These are phyloP conservation scores for Scleromitrula shiraiana DNA, from an alignment of 2,329 filamentous ascomycete species.

Conservation along the genomic window DNA sequence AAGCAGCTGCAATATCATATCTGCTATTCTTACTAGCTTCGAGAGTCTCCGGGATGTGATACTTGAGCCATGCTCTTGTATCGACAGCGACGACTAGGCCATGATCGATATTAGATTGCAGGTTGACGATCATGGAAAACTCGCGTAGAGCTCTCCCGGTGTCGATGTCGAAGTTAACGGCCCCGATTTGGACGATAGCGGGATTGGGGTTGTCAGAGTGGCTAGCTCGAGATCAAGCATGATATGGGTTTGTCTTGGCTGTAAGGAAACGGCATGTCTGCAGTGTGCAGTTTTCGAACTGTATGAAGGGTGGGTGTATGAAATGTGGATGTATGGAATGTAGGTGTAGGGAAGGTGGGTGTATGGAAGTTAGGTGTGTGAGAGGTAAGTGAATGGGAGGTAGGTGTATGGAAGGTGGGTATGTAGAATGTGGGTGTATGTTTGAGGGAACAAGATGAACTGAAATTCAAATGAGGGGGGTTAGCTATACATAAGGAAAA, in stretches of 20 bases:
- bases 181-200: constrained; percentile 1
- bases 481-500: too few species aligned
- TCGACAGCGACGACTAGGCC: neutral
- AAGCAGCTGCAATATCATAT: neutral
- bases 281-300: too few species aligned
- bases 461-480: too few species aligned
- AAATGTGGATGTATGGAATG: too few species aligned
- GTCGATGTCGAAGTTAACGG: constrained; percentile 2
- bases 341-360: too few species aligned
- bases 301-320: neutral
- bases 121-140: neutral
- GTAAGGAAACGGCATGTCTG: neutral
- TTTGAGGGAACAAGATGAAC: too few species aligned
- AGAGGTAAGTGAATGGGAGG: too few species aligned
- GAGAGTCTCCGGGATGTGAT: neutral
- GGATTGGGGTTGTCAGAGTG: neutral
- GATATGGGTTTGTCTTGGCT: neutral
- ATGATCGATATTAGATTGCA: neutral
- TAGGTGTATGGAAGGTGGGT: too few species aligned
- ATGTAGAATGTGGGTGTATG: too few species aligned
- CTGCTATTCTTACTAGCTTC: neutral
- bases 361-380: too few species aligned
- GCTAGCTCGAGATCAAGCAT: constrained; percentile 5
- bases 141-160: neutral
- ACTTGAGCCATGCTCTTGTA: neutral